Conservation (phyloP, 116 monocot genomes). For the Posidonia oceanica region DNA sequence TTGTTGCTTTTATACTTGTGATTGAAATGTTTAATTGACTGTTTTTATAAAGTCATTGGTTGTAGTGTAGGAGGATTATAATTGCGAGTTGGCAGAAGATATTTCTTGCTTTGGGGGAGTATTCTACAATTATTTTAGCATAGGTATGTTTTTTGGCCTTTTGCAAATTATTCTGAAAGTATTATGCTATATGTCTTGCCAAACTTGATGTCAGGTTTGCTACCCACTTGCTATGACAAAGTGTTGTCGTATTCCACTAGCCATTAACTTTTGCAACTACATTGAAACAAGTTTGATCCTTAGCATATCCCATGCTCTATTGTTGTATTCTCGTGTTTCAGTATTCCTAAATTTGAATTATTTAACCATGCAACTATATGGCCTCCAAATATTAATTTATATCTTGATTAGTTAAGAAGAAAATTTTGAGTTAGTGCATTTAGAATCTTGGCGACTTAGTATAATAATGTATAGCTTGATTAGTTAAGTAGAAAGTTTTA, state of each 20-base stretch:
- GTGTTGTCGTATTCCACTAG: too few relatives aligned
- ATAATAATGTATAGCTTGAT: too few relatives aligned
- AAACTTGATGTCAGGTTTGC: too few relatives aligned
- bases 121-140: conserved; percentile 93
- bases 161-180: not conserved
- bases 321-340: too few relatives aligned
- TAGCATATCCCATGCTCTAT: too few relatives aligned
- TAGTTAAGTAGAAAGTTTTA: not conserved
- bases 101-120: conserved; percentile 65
- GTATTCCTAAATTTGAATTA: too few relatives aligned
- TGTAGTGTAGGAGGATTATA: conserved; percentile 38
- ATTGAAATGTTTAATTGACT: not conserved
- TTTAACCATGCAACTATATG: not conserved
- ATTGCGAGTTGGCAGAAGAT: conserved; percentile 35
- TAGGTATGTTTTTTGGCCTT: conserved; percentile 44
- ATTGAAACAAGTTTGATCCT: too few relatives aligned
- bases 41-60: not conserved
- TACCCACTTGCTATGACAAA: too few relatives aligned
- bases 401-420: not conserved
- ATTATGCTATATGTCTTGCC: too few relatives aligned
- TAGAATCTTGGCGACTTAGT: too few relatives aligned
- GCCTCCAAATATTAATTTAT: not conserved
- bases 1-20: not conserved
- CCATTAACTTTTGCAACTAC: too few relatives aligned
- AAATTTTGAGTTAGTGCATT: too few relatives aligned